These are phyloP conservation scores for Ophiostoma novo-ulmi DNA, from an alignment of 2,329 filamentous ascomycete species.

Conservation along the genomic window DNA sequence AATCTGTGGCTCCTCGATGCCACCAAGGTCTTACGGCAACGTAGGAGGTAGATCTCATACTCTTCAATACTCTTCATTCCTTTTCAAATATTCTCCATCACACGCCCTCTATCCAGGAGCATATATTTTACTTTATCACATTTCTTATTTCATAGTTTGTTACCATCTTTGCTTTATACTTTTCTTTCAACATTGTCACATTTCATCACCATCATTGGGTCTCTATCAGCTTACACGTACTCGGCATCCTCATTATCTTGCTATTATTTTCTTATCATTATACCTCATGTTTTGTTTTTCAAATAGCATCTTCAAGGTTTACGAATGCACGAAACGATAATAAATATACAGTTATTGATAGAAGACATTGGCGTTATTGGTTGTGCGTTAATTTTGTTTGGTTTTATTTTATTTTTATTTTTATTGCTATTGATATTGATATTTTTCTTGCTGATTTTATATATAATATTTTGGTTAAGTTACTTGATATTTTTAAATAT, in stretches of 20 bases:
- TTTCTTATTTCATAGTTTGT: background rate
- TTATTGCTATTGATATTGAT: too few relatives aligned
- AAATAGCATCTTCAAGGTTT: slow-evolving; percentile 13
- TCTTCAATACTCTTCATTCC: background rate
- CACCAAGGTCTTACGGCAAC: slow-evolving; percentile 27
- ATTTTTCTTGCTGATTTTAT: background rate
- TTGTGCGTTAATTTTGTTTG: background rate
- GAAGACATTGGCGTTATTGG: background rate
- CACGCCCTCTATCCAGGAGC: too few relatives aligned
- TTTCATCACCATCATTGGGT: slow-evolving; percentile 10
- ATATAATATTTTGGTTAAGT: too few relatives aligned
- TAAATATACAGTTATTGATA: background rate
- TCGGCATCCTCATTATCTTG: slow-evolving; percentile 11
- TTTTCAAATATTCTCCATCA: background rate
- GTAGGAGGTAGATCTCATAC: slow-evolving; percentile 20
- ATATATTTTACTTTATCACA: background rate
- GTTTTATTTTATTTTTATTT: background rate
- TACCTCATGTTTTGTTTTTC: slow-evolving; percentile 12
- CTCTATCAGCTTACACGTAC: slow-evolving; percentile 11
- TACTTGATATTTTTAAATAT: background rate
- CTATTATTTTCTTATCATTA: background rate
- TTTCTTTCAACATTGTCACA: background rate
- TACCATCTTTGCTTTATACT: background rate
- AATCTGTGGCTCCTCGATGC: slow-evolving; percentile 29
- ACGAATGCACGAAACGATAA: slow-evolving; percentile 11